phyloP scores from a whole-genome alignment of 768 basidiomycete species.

The Chalciporus piperatus region DNA sequence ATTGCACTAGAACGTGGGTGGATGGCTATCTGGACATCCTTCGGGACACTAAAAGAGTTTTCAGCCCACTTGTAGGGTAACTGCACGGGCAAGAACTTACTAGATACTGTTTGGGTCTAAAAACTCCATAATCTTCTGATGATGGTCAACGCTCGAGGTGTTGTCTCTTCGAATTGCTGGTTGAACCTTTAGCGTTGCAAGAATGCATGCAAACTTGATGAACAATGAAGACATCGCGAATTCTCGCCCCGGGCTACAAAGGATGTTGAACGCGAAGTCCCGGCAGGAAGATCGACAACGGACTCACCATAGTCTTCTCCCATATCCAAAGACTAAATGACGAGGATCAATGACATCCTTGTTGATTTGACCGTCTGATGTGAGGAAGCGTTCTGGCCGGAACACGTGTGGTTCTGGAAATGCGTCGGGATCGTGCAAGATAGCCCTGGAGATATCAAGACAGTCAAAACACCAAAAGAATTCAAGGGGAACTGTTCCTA shows the following conservation, averaged over 20 bases:
- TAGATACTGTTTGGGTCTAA: slow-evolving; percentile 7
- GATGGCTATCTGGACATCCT: slow-evolving; percentile 1
- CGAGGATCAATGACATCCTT: slow-evolving; percentile 2
- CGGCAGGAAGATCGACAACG: not conserved
- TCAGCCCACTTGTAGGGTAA: too few relatives aligned
- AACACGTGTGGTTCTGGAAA: slow-evolving; percentile 58
- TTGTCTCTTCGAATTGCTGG: not conserved
- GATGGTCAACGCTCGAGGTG: not conserved
- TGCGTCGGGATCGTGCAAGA: slow-evolving; percentile 50
- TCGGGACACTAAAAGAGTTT: not conserved
- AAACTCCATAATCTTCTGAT: slow-evolving; percentile 1
- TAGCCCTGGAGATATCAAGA: slow-evolving; percentile 22
- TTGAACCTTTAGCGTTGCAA: not conserved
- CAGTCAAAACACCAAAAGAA: not conserved
- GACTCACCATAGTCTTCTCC: slow-evolving; percentile 3
- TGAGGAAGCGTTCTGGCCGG: slow-evolving; percentile 45
- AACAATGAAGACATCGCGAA: slow-evolving; percentile 4
- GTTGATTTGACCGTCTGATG: slow-evolving; percentile 3
- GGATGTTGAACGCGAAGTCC: not conserved
- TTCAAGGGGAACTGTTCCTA: not conserved
- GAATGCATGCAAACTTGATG: slow-evolving; percentile 6
- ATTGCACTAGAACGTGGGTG: slow-evolving; percentile 3
- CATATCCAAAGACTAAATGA: slow-evolving; percentile 3
- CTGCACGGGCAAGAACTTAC: not conserved
- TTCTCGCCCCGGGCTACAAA: slow-evolving; percentile 1